phyloP scores from a whole-genome alignment of 2,329 filamentous ascomycete genomes.

The Metarhizium sp. region DNA sequence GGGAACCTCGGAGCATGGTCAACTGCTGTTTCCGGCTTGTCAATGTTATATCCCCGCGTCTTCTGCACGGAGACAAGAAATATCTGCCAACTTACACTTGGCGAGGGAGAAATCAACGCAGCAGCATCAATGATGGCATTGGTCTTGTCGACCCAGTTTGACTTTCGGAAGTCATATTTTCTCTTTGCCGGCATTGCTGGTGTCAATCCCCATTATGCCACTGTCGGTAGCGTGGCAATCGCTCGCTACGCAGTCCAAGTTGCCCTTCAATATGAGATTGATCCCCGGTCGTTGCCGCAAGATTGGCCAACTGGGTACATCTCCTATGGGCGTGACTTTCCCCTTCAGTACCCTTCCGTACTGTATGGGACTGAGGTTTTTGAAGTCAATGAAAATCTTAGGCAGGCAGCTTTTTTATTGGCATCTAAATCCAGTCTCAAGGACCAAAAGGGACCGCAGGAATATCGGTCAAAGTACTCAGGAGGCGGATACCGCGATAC shows the following conservation, averaged over 20 bases:
- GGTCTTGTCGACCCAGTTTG: conserved; percentile 50
- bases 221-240: conserved; percentile 57
- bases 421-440: conserved; percentile 41
- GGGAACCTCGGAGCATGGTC: conserved; percentile 48
- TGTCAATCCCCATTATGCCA: conserved; percentile 59
- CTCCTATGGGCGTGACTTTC: conserved; percentile 46
- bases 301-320: conserved; percentile 63
- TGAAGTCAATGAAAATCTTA: conserved; percentile 52
- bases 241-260: conserved; percentile 64
- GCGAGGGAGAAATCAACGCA: conserved; percentile 67
- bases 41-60: conserved; percentile 53
- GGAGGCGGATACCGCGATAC: conserved; percentile 28
- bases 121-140: conserved; percentile 57
- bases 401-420: conserved; percentile 40
- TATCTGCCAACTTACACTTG: conserved; percentile 61
- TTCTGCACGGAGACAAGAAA: conserved; percentile 52
- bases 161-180: conserved; percentile 61
- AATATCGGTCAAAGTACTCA: conserved; percentile 46
- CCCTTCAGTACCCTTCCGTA: conserved; percentile 45
- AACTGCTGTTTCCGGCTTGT: conserved; percentile 52
- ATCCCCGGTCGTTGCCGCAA: conserved; percentile 55
- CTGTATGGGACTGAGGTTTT: conserved; percentile 64
- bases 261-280: conserved; percentile 67
- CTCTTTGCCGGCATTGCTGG: conserved; percentile 64
- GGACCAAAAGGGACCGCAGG: conserved; percentile 37